These are phyloP conservation scores for Tephrocybe sp. DNA, from an alignment of 768 basidiomycete genomes.

Conservation along the genomic window DNA sequence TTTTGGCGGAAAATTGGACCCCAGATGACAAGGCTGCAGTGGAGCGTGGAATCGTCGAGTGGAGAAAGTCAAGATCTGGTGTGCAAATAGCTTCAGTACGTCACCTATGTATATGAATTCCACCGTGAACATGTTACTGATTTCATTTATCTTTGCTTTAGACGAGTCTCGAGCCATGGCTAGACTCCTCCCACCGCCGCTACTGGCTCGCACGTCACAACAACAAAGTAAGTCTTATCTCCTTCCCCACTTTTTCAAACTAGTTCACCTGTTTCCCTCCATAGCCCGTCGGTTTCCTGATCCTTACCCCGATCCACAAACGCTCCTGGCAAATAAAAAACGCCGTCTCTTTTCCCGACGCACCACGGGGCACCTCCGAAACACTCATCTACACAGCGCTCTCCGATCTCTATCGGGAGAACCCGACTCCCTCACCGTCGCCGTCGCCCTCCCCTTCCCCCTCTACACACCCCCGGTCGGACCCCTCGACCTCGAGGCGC, in stretches of 20 bases:
- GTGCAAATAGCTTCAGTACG: constrained; percentile 55
- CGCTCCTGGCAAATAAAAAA: constrained; percentile 58
- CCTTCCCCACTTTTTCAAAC: background rate
- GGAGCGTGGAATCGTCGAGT: constrained; percentile 54
- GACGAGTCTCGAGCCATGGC: constrained; percentile 52
- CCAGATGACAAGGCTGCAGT: constrained; percentile 44
- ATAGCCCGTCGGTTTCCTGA: constrained; percentile 47
- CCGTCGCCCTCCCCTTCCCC: too few relatives aligned
- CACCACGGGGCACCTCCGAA: constrained; percentile 57
- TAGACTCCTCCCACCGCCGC: constrained; percentile 52
- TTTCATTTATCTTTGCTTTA: constrained; percentile 9
- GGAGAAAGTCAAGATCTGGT: constrained; percentile 54
- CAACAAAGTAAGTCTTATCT: constrained; percentile 20
- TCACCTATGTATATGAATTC: background rate
- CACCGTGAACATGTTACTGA: too few relatives aligned
- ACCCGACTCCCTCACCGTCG: background rate
- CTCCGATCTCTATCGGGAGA: constrained; percentile 38
- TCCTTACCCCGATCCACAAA: constrained; percentile 46
- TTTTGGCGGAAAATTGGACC: constrained; percentile 38
- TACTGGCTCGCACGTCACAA: constrained; percentile 55
- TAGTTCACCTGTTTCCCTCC: constrained; percentile 5
- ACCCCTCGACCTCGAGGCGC: background rate
- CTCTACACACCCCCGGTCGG: too few relatives aligned
- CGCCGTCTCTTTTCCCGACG: constrained; percentile 49
- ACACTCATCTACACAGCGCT: constrained; percentile 49